phyloP scores from a whole-genome alignment of 495 filamentous ascomycete species.

The Talaromyces ruber region DNA sequence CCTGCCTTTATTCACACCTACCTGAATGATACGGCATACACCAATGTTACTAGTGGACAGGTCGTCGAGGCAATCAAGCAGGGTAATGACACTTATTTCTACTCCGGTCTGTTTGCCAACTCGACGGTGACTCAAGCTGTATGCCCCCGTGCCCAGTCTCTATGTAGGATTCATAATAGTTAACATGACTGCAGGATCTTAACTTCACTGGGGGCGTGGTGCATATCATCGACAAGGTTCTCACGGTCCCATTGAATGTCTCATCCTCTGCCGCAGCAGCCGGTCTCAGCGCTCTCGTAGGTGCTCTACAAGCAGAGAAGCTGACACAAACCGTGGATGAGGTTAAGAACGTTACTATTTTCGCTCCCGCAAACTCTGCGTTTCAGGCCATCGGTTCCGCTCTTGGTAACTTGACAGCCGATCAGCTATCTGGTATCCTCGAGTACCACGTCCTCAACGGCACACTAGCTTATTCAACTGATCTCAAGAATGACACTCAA shows the following conservation, averaged over 20 bases:
- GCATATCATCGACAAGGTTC: constrained; percentile 54
- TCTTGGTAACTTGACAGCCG: constrained; percentile 31
- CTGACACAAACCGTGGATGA: constrained; percentile 32
- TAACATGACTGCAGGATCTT: constrained; percentile 30
- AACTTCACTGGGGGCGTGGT: constrained; percentile 55
- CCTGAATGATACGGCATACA: constrained; percentile 40
- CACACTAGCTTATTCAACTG: constrained; percentile 41
- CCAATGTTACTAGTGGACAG: constrained; percentile 21
- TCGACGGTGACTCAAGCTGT: constrained; percentile 22
- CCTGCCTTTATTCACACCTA: constrained; percentile 47
- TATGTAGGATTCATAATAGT: neutral
- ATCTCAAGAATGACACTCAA: constrained; percentile 34
- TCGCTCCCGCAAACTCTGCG: constrained; percentile 50
- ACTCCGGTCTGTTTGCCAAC: constrained; percentile 21
- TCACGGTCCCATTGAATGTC: constrained; percentile 47
- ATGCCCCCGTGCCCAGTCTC: constrained; percentile 2
- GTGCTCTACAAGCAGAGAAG: constrained; percentile 41
- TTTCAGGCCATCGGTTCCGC: constrained; percentile 52
- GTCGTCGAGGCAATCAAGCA: constrained; percentile 13
- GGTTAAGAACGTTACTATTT: constrained; percentile 49
- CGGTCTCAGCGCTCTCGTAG: constrained; percentile 48
- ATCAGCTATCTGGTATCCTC: constrained; percentile 41
- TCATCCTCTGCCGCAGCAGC: constrained; percentile 33
- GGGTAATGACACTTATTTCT: constrained; percentile 13
- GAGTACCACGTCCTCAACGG: constrained; percentile 35